phyloP scores from a whole-genome alignment of 371 early-diverging fungal species.

The Lichtheimia ornata region DNA sequence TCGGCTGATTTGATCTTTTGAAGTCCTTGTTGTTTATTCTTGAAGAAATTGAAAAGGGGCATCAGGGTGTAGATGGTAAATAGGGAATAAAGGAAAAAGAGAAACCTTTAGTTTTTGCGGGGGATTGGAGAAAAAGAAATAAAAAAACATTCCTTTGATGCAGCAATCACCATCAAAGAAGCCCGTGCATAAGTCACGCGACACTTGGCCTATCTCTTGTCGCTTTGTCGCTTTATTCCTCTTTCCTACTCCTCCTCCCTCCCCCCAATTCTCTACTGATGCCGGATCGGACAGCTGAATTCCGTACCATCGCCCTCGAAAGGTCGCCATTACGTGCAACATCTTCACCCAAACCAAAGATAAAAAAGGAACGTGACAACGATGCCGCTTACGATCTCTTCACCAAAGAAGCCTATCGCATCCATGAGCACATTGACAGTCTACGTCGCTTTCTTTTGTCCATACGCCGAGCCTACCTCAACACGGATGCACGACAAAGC shows the following conservation, averaged over 20 bases:
- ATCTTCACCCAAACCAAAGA: constrained; percentile 3
- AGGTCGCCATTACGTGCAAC: not conserved
- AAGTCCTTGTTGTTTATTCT: constrained; percentile 15
- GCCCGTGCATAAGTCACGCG: not conserved
- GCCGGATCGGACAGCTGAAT: constrained; percentile 26
- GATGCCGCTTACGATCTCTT: constrained; percentile 36
- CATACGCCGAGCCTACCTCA: constrained; percentile 53
- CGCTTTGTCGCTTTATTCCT: not conserved
- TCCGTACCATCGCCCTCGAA: constrained; percentile 16
- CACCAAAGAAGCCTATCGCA: constrained; percentile 55
- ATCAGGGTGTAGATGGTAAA: not conserved
- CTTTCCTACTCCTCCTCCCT: not conserved
- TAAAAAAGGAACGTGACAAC: constrained; percentile 12
- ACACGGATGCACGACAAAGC: constrained; percentile 21
- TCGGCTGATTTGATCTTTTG: constrained; percentile 18
- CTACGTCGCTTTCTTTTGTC: constrained; percentile 40
- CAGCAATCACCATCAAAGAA: not conserved
- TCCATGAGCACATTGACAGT: constrained; percentile 46
- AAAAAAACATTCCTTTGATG: not conserved
- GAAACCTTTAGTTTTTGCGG: not conserved
- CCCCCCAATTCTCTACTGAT: constrained; percentile 5
- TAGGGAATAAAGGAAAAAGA: not conserved
- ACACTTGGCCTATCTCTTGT: not conserved
- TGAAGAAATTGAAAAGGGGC: constrained; percentile 17
- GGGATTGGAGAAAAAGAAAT: not conserved